Evolutionary conservation across 2,329 filamentous ascomycete genomes (phyloP), one percentile per base, ranked within the genome.

Genomic region (Domatiomyces globalis): DNA sequence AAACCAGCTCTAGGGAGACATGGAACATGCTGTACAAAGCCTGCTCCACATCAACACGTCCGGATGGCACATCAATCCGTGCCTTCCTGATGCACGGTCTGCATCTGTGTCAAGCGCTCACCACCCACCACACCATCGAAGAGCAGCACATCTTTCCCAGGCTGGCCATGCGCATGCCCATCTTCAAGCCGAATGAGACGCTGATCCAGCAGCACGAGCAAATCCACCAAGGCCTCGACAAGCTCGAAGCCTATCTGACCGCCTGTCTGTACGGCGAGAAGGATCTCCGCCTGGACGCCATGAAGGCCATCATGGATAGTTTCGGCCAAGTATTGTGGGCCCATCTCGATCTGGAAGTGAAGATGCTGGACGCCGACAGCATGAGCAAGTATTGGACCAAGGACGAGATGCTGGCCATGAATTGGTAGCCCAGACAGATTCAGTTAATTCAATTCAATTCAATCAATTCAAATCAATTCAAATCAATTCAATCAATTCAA

Each of bases 261-360:
- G 69, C 67, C 45, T 87, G 84, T 63, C 73, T 71, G 54, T 68
- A 65, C 10, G 80, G 86, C 1, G 82, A 88, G 71, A 71, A 65
- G 54, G 77, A 81, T 58, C 56, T 81, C 60, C 65, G 73, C 48
- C 59, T 78, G 61, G 39, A 51, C 0, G 78, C 80, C 61, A 65
- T 95, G 65, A 83, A 81, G 69, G 71, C 66, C 36, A 75, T 85
- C 61, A 81, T 94, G 80, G 85, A 94, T 66, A 67, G 66, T 4
- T 95, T 89, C 78, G 85, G 85, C 9, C 72, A 73, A 8, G 85
- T 94, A 56, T 66, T 95, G 47, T 90, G 87, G 85, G 72, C 71
- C 62, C 88, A 95, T 73, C 69, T 95, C 54, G 85, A 92, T 61
- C 82, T 89, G 60, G 88, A 95, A 73, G 87, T 95, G 6, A 71